Evolutionary conservation across 1,139 yeast species (phyloP), one percentile per base, ranked within the genome.

Genomic region (Pichia sp.): DNA sequence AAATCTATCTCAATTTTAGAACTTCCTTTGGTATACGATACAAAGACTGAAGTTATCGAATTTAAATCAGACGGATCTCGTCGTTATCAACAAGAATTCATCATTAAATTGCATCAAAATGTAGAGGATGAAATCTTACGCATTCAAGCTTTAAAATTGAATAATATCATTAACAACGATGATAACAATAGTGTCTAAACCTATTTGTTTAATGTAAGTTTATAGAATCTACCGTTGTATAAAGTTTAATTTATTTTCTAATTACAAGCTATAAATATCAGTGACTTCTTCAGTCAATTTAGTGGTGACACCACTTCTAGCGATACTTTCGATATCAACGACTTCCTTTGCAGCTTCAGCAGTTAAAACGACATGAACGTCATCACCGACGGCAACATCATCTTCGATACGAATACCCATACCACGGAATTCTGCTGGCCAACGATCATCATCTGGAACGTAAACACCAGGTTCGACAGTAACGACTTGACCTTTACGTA

Each of bases 401-500:
- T 94, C 99, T 65, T 94, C 99, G 32, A 94, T 86, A 59, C 99
- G 79, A 22, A 94, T 85, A 2, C 99, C 99, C 51, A 94, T 85
- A 20, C 94, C 94, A 58, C 89, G 85, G 69, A 79, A 91, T 59
- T 81, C 81, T 54, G 77, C 75, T 35, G 99, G 98, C 76, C 83
- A 91, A 53, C 72, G 73, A 50, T 76, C 77, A 55, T 71, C 70
- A 45, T 75, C 71, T 1, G 98, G 98, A 38, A 94, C 79, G 63
- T 93, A 93, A 33, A 93, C 76, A 22, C 99, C 99, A 0, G 99
- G 99, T 63, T 93, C 99, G 30, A 93, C 81, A 1, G 99, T 93
- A 39, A 93, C 73, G 3, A 93, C 97, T 58, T 85, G 89, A 3
- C 88, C 88, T 27, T 68, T 71, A 33, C 65, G 68, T 38, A 86